phyloP scores from a whole-genome alignment of 2,329 filamentous ascomycete genomes.

The Lecanicillium sp. region DNA sequence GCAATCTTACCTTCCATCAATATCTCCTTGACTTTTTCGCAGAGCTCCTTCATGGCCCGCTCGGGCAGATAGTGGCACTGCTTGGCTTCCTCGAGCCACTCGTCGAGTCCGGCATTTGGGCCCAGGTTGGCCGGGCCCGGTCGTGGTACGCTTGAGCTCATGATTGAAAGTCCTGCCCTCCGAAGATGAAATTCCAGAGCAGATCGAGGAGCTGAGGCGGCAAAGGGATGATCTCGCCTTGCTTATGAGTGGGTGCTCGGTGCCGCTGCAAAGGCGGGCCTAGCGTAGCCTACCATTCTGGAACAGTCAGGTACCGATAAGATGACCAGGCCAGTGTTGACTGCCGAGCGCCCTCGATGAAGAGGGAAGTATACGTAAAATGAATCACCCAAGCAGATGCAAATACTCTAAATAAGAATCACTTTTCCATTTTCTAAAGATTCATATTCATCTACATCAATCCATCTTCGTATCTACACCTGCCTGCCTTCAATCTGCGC shows the following conservation, averaged over 20 bases:
- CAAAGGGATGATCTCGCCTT: constrained; percentile 13
- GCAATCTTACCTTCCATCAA: constrained; percentile 78
- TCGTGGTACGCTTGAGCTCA: constrained; percentile 61
- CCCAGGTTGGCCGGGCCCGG: constrained; percentile 83
- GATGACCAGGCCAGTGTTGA: too few species aligned
- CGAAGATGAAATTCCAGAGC: constrained; percentile 16
- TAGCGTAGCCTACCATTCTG: constrained; percentile 3
- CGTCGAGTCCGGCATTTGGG: constrained; percentile 79
- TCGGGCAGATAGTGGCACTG: constrained; percentile 97
- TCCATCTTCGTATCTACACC: too few species aligned
- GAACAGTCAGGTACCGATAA: neutral
- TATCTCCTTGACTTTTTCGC: constrained; percentile 97
- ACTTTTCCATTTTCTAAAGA: neutral
- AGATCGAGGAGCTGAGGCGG: constrained; percentile 1
- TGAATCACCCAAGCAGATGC: too few species aligned
- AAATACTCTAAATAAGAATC: neutral
- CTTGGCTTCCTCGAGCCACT: constrained; percentile 95
- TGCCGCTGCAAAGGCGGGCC: constrained; percentile 8
- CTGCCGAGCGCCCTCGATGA: too few species aligned
- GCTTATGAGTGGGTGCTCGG: constrained; percentile 4
- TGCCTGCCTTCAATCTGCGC: neutral
- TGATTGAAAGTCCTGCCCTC: constrained; percentile 24
- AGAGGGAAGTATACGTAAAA: too few species aligned
- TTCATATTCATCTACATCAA: neutral
- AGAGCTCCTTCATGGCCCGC: constrained; percentile 95